Base-by-base conservation (phyloP, 2,329 filamentous ascomycete species). In the Ceratocystis ficicola region DNA sequence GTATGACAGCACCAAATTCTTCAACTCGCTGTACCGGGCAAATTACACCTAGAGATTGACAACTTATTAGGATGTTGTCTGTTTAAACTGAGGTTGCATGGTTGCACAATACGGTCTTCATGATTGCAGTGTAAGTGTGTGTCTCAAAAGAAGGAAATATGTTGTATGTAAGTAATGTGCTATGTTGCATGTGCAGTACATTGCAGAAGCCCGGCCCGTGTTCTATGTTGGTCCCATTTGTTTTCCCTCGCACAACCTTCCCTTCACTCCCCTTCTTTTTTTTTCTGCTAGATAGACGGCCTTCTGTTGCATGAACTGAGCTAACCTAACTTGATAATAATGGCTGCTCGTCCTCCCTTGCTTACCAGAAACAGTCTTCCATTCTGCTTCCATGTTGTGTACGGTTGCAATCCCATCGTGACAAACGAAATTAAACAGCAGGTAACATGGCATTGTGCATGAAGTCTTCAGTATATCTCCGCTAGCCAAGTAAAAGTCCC, bases 241-340 rank as follows among this genome's bases (percentile, higher is more conserved):
- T 59, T 32, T n/a, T 59, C 28, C 25, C 7, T 6, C 46, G 3
- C n/a, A 22, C 46, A 50, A 10, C 46, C 46, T 50, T 41, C 36
- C 36, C 36, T 10, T 41, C 36, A 3, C 8, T 41, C 3, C 36
- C 46, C 10, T 8, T 22, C n/a, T 50, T 50, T 50, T 22, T 22
- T n/a, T 22, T 50, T 50, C 46, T 50, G 10, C 5, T 59, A 32
- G 28, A 59, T n/a, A 30, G 32, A 5, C 25, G 17, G 46, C 46
- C 52, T 59, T 59, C 28, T 59, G 7, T n/a, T 59, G 52, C 52
- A 59, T 59, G 52, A 59, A 59, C 52, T 20, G 6, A 32, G 15
- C 28, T 57, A 28, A 2, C 28, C 36, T 30, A 59, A 25, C 6
- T 20, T 25, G 6, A 20, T 3, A 20, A 20, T 25, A 22, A 10